A percentile compares a stretch with the other conserved stretches of the same genome.
Conservation (phyloP, 2,329 filamentous ascomycete species). For the Eurotiales sp. region DNA sequence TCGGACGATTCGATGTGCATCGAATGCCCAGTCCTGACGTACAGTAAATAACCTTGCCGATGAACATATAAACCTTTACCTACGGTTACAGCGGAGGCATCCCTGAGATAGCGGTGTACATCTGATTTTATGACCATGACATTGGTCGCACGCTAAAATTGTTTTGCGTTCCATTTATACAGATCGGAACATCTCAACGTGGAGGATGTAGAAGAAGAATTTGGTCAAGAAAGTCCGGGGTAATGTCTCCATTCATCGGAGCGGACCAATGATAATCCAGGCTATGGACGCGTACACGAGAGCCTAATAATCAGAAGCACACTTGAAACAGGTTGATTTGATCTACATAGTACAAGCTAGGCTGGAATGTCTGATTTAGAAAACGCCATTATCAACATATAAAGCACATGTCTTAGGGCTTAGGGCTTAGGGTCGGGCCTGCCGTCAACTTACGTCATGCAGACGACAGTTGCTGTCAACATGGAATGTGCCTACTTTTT, state of each 20-base stretch:
- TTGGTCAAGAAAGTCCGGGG: background rate
- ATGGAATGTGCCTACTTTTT: too few relatives aligned
- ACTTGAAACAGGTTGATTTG: too few relatives aligned
- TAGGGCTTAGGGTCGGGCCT: background rate
- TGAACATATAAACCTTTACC: background rate
- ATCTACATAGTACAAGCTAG: too few relatives aligned
- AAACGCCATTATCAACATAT: too few relatives aligned
- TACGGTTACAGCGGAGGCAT: background rate
- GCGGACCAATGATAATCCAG: background rate
- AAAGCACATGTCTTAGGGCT: too few relatives aligned
- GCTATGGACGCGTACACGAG: too few relatives aligned
- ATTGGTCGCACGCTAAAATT: background rate
- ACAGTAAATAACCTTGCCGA: too few relatives aligned
- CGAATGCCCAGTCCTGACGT: background rate
- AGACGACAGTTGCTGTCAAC: background rate
- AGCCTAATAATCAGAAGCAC: too few relatives aligned
- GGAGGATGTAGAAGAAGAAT: background rate
- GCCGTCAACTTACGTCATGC: background rate
- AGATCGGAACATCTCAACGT: background rate
- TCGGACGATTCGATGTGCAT: background rate
- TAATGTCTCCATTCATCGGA: background rate
- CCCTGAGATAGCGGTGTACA: background rate
- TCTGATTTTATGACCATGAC: slow-evolving; percentile 2
- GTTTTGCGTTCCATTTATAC: slow-evolving; percentile 6
- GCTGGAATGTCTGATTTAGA: too few relatives aligned